phyloP scores from a whole-genome alignment of 805 yeast genomes.

The Metschnikowia similis region DNA sequence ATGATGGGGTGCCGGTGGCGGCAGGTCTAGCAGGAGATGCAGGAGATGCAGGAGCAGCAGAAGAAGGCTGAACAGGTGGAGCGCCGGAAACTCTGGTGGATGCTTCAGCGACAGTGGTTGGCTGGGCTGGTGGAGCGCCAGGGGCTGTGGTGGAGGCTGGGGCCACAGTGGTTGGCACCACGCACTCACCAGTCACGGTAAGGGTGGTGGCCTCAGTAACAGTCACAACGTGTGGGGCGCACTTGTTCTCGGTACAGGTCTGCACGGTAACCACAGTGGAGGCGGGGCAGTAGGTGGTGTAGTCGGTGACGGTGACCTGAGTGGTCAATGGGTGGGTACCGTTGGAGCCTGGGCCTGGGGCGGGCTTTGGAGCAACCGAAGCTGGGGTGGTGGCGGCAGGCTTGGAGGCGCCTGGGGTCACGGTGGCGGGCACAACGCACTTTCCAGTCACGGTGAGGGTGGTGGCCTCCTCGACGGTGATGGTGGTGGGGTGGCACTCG shows the following conservation, averaged over 20 bases:
- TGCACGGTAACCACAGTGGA: conserved; percentile 31
- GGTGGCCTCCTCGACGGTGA: conserved; percentile 29
- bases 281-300: conserved; percentile 36
- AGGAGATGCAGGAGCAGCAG: conserved; percentile 11
- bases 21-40: conserved; percentile 11
- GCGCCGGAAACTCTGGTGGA: no score
- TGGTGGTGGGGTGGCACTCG: conserved; percentile 21
- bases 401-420: no score
- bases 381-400: no score
- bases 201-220: conserved; percentile 30
- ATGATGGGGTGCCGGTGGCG: no score
- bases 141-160: not conserved
- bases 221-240: conserved; percentile 24
- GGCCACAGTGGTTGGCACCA: conserved; percentile 21
- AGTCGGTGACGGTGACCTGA: conserved; percentile 29
- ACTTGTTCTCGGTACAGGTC: conserved; percentile 25
- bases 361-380: not conserved
- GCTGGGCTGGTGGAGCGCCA: no score
- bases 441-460: conserved; percentile 33
- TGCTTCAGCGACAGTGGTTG: no score
- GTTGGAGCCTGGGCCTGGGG: not conserved
- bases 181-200: conserved; percentile 30
- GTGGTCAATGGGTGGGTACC: conserved; percentile 16
- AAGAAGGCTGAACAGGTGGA: not conserved
- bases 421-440: conserved; percentile 21